Percentiles rank a stretch among this genome's conserved stretches.
These are phyloP conservation scores for Neonectria neomacrospora DNA, from an alignment of 2,329 filamentous ascomycete species.

Conservation along the genomic window DNA sequence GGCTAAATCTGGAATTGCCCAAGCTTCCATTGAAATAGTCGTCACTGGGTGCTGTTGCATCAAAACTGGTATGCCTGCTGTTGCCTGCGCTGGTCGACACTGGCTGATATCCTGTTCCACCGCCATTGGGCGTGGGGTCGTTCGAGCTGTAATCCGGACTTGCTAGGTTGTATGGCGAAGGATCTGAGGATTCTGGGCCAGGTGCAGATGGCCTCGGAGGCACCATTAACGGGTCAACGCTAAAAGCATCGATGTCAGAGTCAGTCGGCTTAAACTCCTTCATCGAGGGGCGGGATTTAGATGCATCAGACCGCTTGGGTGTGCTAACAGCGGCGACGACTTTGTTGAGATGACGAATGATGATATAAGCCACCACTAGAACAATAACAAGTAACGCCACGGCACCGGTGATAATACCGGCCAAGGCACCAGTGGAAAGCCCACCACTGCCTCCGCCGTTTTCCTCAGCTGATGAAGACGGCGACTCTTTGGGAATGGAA, in stretches of 20 bases:
- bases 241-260: conserved; percentile 57
- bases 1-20: conserved; percentile 32
- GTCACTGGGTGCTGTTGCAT: conserved; percentile 37
- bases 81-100: conserved; percentile 39
- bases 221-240: conserved; percentile 54
- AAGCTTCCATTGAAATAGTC: conserved; percentile 46
- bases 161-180: conserved; percentile 34
- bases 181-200: conserved; percentile 33
- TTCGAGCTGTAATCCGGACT: conserved; percentile 46
- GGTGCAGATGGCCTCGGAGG: conserved; percentile 44
- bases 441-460: conserved; percentile 43
- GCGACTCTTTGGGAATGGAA: conserved; percentile 54
- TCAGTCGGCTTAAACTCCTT: conserved; percentile 54
- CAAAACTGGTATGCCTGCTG: conserved; percentile 46
- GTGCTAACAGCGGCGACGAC: conserved; percentile 55
- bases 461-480: conserved; percentile 37
- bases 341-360: conserved; percentile 62
- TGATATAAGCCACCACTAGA: conserved; percentile 58
- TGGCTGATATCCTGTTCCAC: conserved; percentile 39
- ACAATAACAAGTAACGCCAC: conserved; percentile 60
- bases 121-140: conserved; percentile 40
- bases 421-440: conserved; percentile 56
- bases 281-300: conserved; percentile 49
- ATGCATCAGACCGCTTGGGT: conserved; percentile 47
- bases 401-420: conserved; percentile 65